Evolutionary conservation across 2,329 filamentous ascomycete species (phyloP).

Genomic region (Cordyceps militaris): DNA sequence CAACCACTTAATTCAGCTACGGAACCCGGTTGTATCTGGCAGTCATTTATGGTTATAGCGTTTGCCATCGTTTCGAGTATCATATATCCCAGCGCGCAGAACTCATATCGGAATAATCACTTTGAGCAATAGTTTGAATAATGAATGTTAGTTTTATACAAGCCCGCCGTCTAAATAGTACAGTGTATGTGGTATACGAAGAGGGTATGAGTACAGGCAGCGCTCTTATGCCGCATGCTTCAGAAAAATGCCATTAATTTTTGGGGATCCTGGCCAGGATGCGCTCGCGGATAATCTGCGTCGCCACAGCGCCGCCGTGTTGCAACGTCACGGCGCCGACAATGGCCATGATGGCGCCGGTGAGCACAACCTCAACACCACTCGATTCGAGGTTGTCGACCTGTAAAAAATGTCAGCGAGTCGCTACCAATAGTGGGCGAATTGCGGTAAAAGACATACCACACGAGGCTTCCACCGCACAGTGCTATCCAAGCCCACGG

Average conservation of each 20-base stretch:
- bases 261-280: conserved; percentile 46
- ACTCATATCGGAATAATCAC: background rate
- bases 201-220: conserved; percentile 12
- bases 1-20: background rate
- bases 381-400: conserved; percentile 63
- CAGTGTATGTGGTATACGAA: conserved; percentile 17
- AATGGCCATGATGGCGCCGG: conserved; percentile 75
- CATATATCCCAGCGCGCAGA: background rate
- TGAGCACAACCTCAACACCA: conserved; percentile 67
- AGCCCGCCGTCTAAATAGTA: conserved; percentile 18
- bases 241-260: conserved; percentile 11
- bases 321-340: conserved; percentile 86
- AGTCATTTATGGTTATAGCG: background rate
- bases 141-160: conserved; percentile 14
- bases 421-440: background rate
- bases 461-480: conserved; percentile 83
- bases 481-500: conserved; percentile 66
- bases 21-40: background rate
- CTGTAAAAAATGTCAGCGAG: conserved; percentile 23
- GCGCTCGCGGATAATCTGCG: conserved; percentile 66
- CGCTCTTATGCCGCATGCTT: conserved; percentile 1
- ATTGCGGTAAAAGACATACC: conserved; percentile 43
- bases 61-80: background rate
- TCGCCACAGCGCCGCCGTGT: conserved; percentile 71
- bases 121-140: conserved; percentile 6